A percentile compares a stretch with the other conserved stretches of the same genome.
Evolutionary conservation across 140 eudicot genomes (phyloP).

Genomic region (Senecio squalidus): DNA sequence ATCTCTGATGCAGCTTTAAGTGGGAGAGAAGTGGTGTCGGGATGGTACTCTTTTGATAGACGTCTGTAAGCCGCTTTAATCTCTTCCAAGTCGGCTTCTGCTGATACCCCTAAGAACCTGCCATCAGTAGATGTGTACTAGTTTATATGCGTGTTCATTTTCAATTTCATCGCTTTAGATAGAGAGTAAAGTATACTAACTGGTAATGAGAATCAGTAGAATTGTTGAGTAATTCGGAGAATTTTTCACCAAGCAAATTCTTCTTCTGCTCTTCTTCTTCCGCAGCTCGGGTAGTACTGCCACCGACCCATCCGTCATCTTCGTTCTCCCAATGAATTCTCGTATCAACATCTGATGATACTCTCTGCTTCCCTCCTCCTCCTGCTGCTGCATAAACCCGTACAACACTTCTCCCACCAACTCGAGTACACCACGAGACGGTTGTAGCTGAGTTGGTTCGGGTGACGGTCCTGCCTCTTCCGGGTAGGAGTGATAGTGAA

Average conservation of each 20-base stretch:
- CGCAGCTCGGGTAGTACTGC: slow-evolving; percentile 20
- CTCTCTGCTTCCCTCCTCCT: slow-evolving; percentile 28
- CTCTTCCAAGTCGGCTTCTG: slow-evolving; percentile 79
- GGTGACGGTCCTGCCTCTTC: slow-evolving; percentile 22
- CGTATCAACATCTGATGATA: slow-evolving; percentile 74
- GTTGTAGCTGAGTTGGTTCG: slow-evolving; percentile 10
- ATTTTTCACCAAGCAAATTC: slow-evolving; percentile 50
- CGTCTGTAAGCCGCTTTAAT: slow-evolving; percentile 81
- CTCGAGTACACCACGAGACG: background rate
- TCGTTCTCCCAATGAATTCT: slow-evolving; percentile 94
- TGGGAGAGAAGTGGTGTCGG: slow-evolving; percentile 89
- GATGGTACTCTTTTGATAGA: slow-evolving; percentile 87
- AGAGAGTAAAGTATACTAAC: slow-evolving; percentile 31
- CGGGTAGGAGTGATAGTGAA: slow-evolving; percentile 33
- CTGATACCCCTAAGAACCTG: slow-evolving; percentile 81
- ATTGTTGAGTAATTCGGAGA: slow-evolving; percentile 67
- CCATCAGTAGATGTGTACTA: background rate
- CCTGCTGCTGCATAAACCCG: slow-evolving; percentile 34
- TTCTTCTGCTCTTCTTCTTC: slow-evolving; percentile 42
- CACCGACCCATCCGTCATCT: slow-evolving; percentile 97
- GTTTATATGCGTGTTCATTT: too few species aligned
- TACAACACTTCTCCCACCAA: slow-evolving; percentile 10
- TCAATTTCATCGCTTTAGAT: too few species aligned
- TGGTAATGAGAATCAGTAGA: slow-evolving; percentile 93
- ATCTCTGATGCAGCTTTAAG: slow-evolving; percentile 70